Base-by-base conservation (phyloP, 805 yeast genomes). In the Metschnikowia peoriensis region DNA sequence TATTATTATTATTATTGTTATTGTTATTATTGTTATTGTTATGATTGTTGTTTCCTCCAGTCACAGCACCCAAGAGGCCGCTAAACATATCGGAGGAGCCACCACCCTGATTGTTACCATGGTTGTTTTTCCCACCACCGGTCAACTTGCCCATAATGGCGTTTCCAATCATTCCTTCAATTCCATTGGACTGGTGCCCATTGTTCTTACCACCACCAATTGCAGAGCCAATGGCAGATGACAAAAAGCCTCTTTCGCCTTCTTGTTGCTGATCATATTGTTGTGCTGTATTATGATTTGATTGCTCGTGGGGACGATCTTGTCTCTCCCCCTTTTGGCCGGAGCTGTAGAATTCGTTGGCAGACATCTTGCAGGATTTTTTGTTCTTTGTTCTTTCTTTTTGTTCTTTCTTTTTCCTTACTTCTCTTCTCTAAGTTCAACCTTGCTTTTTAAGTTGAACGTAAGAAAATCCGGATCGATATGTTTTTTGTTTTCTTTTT, bases 271-370 rank as follows among this genome's bases (percentile, higher is more conserved):
- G 56, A 41, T 56, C 56, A n/a, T 51, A 51, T 15, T 48, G 51
- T 32, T 32, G 35, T 32, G 35, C 27, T 9, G 22, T 14, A 28
- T 34, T 17, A 29, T 35, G 46, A 27, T 61, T 63, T 37, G 53
- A 28, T 38, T 39, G 49, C 15, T 34, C n/a, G 12, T 47, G 53
- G 9, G 48, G n/a, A 14, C 44, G 38, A 44, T 53, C 57, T 16
- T 41, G 50, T 37, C 59, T 48, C 17, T 51, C 46, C 40, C 66
- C 66, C 48, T 62, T 54, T 8, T 64, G 72, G 47, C 77, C 80
- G 10, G 79, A 71, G 53, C 66, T 69, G 64, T 80, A 80, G 64
- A 73, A 80, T 51, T 80, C 84, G 81, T 80, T 79, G 54, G 83
- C 83, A 50, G 84, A 80, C 85, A 80, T 80, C 11, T 12, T 2